These are phyloP conservation scores for Cladosporium sp. DNA, from an alignment of 2,329 filamentous ascomycete species.

Conservation along the genomic window DNA sequence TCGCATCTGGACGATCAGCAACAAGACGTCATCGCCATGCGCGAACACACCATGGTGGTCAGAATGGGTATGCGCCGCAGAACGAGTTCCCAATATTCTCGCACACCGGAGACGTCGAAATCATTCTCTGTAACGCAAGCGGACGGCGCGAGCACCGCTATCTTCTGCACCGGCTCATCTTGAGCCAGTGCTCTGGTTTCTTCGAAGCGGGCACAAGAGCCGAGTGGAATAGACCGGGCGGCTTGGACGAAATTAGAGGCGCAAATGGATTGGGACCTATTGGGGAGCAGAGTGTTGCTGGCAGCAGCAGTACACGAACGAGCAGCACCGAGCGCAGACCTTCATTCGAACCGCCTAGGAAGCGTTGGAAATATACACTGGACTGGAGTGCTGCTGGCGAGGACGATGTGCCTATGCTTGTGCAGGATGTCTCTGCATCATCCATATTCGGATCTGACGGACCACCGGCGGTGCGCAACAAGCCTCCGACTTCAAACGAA, in stretches of 20 bases:
- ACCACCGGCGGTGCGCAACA: slow-evolving; percentile 56
- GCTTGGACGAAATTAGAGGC: background rate
- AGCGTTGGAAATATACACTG: slow-evolving; percentile 81
- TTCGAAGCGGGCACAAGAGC: slow-evolving; percentile 65
- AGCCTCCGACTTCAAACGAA: slow-evolving; percentile 59
- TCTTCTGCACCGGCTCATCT: slow-evolving; percentile 78
- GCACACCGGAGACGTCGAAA: slow-evolving; percentile 89
- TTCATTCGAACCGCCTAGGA: slow-evolving; percentile 42
- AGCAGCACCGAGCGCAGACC: slow-evolving; percentile 35
- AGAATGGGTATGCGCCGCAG: slow-evolving; percentile 57
- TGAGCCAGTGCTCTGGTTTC: slow-evolving; percentile 88
- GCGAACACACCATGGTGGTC: slow-evolving; percentile 73
- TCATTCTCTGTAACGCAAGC: slow-evolving; percentile 61
- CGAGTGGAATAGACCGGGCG: slow-evolving; percentile 26
- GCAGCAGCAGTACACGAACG: slow-evolving; percentile 32
- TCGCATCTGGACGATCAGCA: slow-evolving; percentile 58
- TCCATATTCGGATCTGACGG: slow-evolving; percentile 35
- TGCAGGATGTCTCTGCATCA: slow-evolving; percentile 14
- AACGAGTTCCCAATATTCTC: slow-evolving; percentile 93
- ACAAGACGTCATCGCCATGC: slow-evolving; percentile 68
- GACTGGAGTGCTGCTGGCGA: slow-evolving; percentile 66
- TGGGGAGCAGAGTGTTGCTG: slow-evolving; percentile 44
- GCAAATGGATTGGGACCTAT: slow-evolving; percentile 51
- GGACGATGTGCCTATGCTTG: slow-evolving; percentile 50
- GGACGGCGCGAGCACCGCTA: slow-evolving; percentile 75